These are phyloP conservation scores for Earliella scabrosa DNA, from an alignment of 1,284 basidiomycete species.

Conservation along the genomic window DNA sequence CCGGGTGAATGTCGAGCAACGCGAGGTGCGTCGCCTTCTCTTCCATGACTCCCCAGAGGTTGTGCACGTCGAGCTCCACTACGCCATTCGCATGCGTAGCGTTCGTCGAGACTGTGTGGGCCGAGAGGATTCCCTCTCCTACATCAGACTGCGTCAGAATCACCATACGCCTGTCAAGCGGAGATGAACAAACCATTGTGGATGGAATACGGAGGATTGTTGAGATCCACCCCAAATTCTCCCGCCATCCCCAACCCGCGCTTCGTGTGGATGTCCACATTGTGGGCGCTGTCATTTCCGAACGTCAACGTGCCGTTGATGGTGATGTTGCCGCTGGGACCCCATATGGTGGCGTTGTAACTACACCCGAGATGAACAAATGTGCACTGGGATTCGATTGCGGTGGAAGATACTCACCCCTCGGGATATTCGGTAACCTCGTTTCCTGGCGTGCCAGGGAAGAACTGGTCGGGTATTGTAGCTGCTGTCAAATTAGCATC, in stretches of 20 bases:
- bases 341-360: conserved; percentile 65
- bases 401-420: conserved; percentile 45
- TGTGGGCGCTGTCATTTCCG: conserved; percentile 46
- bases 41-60: conserved; percentile 70
- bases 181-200: conserved; percentile 57
- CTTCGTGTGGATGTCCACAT: conserved; percentile 48
- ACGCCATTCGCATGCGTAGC: conserved; percentile 60
- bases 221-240: conserved; percentile 53
- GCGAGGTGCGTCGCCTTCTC: conserved; percentile 63
- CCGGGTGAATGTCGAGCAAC: conserved; percentile 52
- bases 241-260: conserved; percentile 48
- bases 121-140: conserved; percentile 53
- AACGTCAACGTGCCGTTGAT: conserved; percentile 69
- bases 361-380: conserved; percentile 37
- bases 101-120: conserved; percentile 59
- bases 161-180: too few relatives aligned
- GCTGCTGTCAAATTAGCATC: conserved; percentile 55
- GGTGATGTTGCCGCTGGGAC: conserved; percentile 76
- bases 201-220: conserved; percentile 68
- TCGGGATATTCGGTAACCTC: conserved; percentile 63
- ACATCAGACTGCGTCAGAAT: too few relatives aligned
- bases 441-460: conserved; percentile 58
- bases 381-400: not conserved
- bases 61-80: conserved; percentile 65
- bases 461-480: conserved; percentile 45